A percentile compares a stretch with the other conserved stretches of the same genome.
These are phyloP conservation scores for Boletus patriciae DNA, from an alignment of 768 basidiomycete species.

Conservation along the genomic window DNA sequence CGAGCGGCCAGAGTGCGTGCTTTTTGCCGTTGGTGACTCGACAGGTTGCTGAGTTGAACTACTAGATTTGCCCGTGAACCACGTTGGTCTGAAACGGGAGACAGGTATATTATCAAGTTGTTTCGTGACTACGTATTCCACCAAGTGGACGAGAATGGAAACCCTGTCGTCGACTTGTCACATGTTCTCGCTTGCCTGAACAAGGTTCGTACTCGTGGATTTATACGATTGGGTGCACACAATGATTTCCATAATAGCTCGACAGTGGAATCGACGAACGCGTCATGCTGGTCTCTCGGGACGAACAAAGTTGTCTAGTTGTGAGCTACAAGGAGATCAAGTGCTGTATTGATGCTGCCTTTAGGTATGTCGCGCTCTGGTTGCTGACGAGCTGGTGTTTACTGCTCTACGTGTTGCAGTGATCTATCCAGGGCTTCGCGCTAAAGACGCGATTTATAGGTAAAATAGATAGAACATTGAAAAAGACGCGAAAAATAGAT, in stretches of 20 bases:
- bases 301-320: constrained; percentile 94
- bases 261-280: constrained; percentile 93
- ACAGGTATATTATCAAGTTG: constrained; percentile 95
- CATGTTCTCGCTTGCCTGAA: constrained; percentile 93
- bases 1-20: constrained; percentile 92
- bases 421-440: constrained; percentile 42
- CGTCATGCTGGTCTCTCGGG: constrained; percentile 90
- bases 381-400: background rate
- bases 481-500: constrained; percentile 57
- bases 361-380: constrained; percentile 53
- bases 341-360: constrained; percentile 78
- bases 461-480: constrained; percentile 71
- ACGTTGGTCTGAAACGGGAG: constrained; percentile 98
- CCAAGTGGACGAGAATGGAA: constrained; percentile 88
- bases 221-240: background rate
- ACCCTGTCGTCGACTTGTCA: constrained; percentile 84
- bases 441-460: constrained; percentile 15
- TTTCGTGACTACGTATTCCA: constrained; percentile 99
- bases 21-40: background rate
- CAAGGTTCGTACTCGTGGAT: constrained; percentile 57
- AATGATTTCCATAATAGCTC: constrained; percentile 48
- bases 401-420: constrained; percentile 30
- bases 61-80: constrained; percentile 91
- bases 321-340: constrained; percentile 93
- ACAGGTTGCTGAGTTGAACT: constrained; percentile 1